Evolutionary conservation across 345 rosid genomes (phyloP), one percentile per base, ranked within the genome.

Genomic region (Linum usitatissimum): DNA sequence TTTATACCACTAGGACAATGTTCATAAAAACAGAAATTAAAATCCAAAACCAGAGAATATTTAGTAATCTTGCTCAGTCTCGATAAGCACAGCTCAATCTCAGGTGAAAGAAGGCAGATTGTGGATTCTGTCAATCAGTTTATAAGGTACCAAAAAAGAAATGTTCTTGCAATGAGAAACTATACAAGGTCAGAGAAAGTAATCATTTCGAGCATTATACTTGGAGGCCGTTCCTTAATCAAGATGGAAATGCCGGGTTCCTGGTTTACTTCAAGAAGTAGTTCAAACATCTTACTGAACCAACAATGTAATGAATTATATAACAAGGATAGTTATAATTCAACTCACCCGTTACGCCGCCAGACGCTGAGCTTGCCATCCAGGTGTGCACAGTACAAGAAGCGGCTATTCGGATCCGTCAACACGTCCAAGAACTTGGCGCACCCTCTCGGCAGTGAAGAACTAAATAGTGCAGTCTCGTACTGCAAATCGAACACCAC

Each of bases 321-420:
- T 6, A 45, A 15, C 0, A 45, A 45, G 8, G 8, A 4, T 34
- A 7, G 8, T 34, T 34, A 34, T 34, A 34, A 34, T 34, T 34
- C 8, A 45, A 68, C 76, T 73, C 81, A 92, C 98, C 84, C 93
- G 77, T 89, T 85, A 19, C 91, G 83, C 61, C 81, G 85, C 99
- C 97, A 93, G 59, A 89, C 80, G 77, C 94, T 93, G 79, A 93
- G 84, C 78, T 68, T 84, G 48, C 99, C 97, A 68, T 93, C 99
- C 14, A 87, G 70, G 67, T 93, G 97, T 66, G 87, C 94, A 69
- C 97, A 93, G 57, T 83, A 90, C 21, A 93, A 81, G 75, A 86
- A 74, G 70, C 84, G 93, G 57, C 78, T 77, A 66, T 80, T 77
- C 0, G 95, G 97, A 83, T 92, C 96, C 0, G 91, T 89, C 67